Conservation (phyloP, 208 protist genomes). For the Vickermania spadyakhi region DNA sequence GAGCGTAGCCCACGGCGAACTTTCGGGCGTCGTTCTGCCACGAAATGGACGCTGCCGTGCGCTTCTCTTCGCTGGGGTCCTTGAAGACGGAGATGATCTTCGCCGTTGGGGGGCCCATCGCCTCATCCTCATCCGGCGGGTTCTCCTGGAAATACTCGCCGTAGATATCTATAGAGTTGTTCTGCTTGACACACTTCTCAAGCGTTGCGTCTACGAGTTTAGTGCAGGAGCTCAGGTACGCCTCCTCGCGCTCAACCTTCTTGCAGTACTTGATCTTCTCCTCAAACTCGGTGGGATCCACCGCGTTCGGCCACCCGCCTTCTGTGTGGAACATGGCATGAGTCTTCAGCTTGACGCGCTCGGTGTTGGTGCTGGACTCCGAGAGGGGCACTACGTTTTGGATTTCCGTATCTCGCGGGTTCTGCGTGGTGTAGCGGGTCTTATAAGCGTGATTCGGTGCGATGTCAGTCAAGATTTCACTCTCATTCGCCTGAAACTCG, state of each 20-base stretch:
- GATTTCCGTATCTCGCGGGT: conserved; percentile 83
- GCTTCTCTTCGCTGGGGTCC: conserved; percentile 83
- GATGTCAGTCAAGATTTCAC: conserved; percentile 85
- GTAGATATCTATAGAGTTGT: conserved; percentile 97
- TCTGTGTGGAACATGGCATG: conserved; percentile 92
- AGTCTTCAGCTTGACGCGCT: conserved; percentile 82
- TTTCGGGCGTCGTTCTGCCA: conserved; percentile 93
- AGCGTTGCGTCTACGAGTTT: conserved; percentile 81
- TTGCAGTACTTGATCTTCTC: conserved; percentile 95
- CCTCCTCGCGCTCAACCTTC: conserved; percentile 94
- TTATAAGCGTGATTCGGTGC: conserved; percentile 66
- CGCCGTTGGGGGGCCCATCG: conserved; percentile 76
- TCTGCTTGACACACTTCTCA: conserved; percentile 93
- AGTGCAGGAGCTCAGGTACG: conserved; percentile 87
- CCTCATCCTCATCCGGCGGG: conserved; percentile 65
- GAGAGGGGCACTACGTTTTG: conserved; percentile 90
- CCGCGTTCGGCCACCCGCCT: conserved; percentile 95
- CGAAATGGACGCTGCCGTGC: conserved; percentile 88
- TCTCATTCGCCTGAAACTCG: conserved; percentile 90
- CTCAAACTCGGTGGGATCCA: conserved; percentile 94
- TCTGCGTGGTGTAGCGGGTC: conserved; percentile 65
- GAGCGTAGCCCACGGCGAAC: conserved; percentile 93
- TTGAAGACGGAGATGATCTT: conserved; percentile 94
- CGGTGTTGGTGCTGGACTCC: conserved; percentile 92
- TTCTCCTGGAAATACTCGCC: conserved; percentile 91